phyloP scores from a whole-genome alignment of 2,329 filamentous ascomycete genomes.

The Aspergillus transmontanensis region DNA sequence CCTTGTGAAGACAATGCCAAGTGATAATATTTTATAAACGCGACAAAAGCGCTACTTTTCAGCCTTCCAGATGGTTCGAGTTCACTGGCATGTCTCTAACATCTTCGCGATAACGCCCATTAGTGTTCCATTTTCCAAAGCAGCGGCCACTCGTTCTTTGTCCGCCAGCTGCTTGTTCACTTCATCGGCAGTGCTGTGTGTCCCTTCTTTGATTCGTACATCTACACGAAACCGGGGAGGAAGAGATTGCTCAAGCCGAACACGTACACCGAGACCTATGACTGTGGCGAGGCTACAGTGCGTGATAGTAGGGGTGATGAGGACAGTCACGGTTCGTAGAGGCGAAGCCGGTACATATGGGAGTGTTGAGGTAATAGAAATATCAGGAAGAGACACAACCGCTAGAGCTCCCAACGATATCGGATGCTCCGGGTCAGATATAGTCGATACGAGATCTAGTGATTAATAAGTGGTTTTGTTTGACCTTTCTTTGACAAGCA shows the following conservation, averaged over 20 bases:
- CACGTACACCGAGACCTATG: slow-evolving; percentile 89
- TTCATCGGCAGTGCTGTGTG: slow-evolving; percentile 92
- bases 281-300: slow-evolving; percentile 97
- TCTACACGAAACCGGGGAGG: slow-evolving; percentile 91
- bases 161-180: slow-evolving; percentile 96
- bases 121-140: slow-evolving; percentile 88
- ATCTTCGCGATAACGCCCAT: slow-evolving; percentile 90
- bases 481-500: background rate
- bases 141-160: slow-evolving; percentile 94
- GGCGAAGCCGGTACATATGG: slow-evolving; percentile 57
- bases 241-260: slow-evolving; percentile 85
- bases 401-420: slow-evolving; percentile 89
- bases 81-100: slow-evolving; percentile 77
- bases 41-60: background rate
- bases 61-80: background rate
- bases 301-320: slow-evolving; percentile 94
- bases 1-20: background rate
- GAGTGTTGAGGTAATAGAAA: slow-evolving; percentile 73
- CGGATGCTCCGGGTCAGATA: slow-evolving; percentile 95
- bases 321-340: slow-evolving; percentile 76
- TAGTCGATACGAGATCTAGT: slow-evolving; percentile 86
- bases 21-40: background rate
- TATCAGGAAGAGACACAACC: slow-evolving; percentile 95
- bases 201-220: slow-evolving; percentile 91
- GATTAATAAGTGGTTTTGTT: slow-evolving; percentile 3